These are phyloP conservation scores for Dissophora ornata DNA, from an alignment of 192 early-diverging fungal species.

Conservation along the genomic window DNA sequence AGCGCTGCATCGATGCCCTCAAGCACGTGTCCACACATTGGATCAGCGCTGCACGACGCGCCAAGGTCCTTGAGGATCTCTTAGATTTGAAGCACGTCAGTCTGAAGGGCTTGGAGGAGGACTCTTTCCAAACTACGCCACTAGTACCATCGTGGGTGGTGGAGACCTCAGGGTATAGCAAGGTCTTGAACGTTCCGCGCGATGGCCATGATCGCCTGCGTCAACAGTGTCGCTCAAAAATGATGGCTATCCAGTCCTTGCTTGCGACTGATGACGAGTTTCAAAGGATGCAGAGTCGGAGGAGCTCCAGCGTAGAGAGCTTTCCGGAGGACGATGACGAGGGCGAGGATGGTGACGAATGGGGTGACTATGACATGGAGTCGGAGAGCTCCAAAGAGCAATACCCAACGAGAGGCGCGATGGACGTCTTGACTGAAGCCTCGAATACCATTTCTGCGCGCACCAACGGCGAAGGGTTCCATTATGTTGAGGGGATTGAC, in stretches of 20 bases:
- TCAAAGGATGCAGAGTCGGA: constrained; percentile 21
- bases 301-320: neutral
- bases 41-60: constrained; percentile 44
- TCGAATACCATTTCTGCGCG: too few relatives aligned
- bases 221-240: constrained; percentile 46
- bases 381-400: too few relatives aligned
- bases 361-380: too few relatives aligned
- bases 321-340: neutral
- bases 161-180: constrained; percentile 10
- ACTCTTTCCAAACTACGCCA: constrained; percentile 34
- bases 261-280: constrained; percentile 42
- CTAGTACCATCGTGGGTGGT: constrained; percentile 30
- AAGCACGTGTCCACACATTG: constrained; percentile 41
- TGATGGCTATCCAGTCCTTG: constrained; percentile 51
- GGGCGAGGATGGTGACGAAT: too few relatives aligned
- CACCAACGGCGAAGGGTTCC: too few relatives aligned
- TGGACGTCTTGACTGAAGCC: too few relatives aligned
- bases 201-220: constrained; percentile 35
- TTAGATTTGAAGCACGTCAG: constrained; percentile 51
- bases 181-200: constrained; percentile 10
- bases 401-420: too few relatives aligned
- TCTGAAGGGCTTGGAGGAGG: constrained; percentile 40
- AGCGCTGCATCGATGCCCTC: constrained; percentile 50
- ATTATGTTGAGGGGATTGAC: too few relatives aligned
- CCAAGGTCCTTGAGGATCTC: constrained; percentile 47